A percentile compares a stretch with the other conserved stretches of the same genome.
phyloP scores from a whole-genome alignment of 306 rosid genomes.

The Arachis stenosperma region DNA sequence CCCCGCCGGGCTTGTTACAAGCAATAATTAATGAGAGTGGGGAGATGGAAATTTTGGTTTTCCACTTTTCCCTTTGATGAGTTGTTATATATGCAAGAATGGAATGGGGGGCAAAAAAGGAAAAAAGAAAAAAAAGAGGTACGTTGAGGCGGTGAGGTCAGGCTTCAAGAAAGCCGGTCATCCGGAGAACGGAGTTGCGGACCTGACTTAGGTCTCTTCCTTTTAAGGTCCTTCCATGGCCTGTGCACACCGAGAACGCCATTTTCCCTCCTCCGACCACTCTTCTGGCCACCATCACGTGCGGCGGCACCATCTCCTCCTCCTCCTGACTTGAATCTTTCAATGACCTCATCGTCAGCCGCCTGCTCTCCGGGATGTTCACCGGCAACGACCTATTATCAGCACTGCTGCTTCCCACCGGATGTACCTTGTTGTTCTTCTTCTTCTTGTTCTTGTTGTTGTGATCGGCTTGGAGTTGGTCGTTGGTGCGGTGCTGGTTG shows the following conservation, averaged over 20 bases:
- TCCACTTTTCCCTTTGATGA: too few species aligned
- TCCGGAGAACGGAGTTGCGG: conserved; percentile 77
- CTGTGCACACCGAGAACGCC: conserved; percentile 74
- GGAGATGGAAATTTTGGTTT: too few species aligned
- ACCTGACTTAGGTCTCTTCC: conserved; percentile 88
- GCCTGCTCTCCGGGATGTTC: conserved; percentile 50
- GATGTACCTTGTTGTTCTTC: too few species aligned
- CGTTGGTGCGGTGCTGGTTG: not conserved
- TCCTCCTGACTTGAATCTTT: conserved; percentile 23
- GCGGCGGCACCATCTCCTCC: conserved; percentile 81
- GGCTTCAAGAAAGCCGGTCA: conserved; percentile 90
- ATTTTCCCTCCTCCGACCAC: conserved; percentile 55
- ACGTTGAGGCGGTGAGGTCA: conserved; percentile 1
- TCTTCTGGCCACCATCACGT: conserved; percentile 60
- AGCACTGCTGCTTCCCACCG: not conserved
- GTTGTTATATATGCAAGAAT: too few species aligned
- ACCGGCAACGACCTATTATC: conserved; percentile 59
- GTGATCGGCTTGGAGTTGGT: not conserved
- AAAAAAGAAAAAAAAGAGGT: not conserved
- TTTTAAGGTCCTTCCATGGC: conserved; percentile 85
- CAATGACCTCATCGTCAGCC: conserved; percentile 9
- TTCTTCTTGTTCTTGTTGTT: not conserved
- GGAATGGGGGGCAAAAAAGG: not conserved
- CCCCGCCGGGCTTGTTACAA: too few species aligned
- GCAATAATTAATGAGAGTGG: too few species aligned